Conservation (phyloP, 345 rosid species). For the Hypericum androsaemum region DNA sequence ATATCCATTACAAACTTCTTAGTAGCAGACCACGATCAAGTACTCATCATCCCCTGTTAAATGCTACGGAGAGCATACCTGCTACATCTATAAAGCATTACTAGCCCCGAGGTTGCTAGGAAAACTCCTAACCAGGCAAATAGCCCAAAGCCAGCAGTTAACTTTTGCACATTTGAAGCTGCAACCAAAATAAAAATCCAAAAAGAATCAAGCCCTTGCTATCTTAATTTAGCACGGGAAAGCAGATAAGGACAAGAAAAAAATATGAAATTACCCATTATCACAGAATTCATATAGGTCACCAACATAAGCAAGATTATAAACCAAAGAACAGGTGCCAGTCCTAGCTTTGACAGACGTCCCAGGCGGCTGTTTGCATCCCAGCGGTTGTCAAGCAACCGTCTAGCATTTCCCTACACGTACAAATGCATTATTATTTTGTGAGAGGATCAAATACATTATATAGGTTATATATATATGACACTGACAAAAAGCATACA, state of each 20-base stretch:
- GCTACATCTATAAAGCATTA: slow-evolving; percentile 85
- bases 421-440: slow-evolving; percentile 5
- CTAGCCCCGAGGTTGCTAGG: slow-evolving; percentile 64
- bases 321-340: slow-evolving; percentile 74
- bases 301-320: slow-evolving; percentile 51
- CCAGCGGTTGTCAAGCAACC: slow-evolving; percentile 72
- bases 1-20: too few species aligned
- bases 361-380: slow-evolving; percentile 64
- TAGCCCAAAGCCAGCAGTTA: slow-evolving; percentile 63
- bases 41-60: too few species aligned
- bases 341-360: slow-evolving; percentile 72
- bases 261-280: slow-evolving; percentile 37
- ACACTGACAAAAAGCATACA: too few species aligned
- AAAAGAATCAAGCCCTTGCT: too few species aligned
- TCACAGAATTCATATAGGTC: slow-evolving; percentile 63
- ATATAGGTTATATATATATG: too few species aligned
- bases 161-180: slow-evolving; percentile 70
- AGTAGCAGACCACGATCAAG: too few species aligned
- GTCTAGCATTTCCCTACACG: slow-evolving; percentile 87
- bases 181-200: slow-evolving; percentile 18
- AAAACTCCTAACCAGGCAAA: slow-evolving; percentile 81
- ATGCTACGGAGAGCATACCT: slow-evolving; percentile 35
- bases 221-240: too few species aligned
- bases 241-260: too few species aligned
- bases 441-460: too few species aligned